phyloP scores from a whole-genome alignment of 169 alveolate genomes.

The Cryptosporidium parvum region DNA sequence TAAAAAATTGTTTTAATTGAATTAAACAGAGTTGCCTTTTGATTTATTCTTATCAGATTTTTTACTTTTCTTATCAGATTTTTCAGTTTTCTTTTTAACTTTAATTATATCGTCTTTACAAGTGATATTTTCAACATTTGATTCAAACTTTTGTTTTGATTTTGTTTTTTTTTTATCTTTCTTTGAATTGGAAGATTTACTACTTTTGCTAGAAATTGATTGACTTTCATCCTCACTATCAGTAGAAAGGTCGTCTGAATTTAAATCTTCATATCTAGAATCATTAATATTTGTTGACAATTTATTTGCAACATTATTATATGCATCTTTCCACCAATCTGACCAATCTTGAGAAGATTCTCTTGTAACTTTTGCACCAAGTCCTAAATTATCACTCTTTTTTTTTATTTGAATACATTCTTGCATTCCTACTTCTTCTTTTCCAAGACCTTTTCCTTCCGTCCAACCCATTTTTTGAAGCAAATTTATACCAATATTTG shows the following conservation, averaged over 20 bases:
- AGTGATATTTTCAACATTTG: background rate
- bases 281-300: conserved; percentile 32
- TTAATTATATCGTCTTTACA: background rate
- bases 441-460: conserved; percentile 67
- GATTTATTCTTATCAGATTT: background rate
- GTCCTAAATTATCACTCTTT: conserved; percentile 45
- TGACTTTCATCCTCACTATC: conserved; percentile 16
- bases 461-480: conserved; percentile 38
- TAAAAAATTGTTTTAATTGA: background rate
- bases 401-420: conserved; percentile 58
- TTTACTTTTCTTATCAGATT: background rate
- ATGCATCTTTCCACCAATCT: conserved; percentile 75
- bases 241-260: background rate
- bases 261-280: conserved; percentile 45
- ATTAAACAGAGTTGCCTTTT: background rate
- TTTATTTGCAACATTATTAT: conserved; percentile 53
- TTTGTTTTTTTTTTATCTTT: background rate
- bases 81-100: background rate
- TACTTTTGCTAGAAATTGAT: background rate
- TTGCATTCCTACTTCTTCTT: conserved; percentile 51
- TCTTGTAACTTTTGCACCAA: conserved; percentile 30
- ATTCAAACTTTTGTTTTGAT: background rate
- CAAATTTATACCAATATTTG: conserved; percentile 14
- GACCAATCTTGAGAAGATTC: conserved; percentile 19
- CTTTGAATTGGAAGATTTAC: background rate